Evolutionary conservation across 345 rosid genomes (phyloP), one percentile per base, ranked within the genome.

Genomic region (Rhodamnia rubescens): DNA sequence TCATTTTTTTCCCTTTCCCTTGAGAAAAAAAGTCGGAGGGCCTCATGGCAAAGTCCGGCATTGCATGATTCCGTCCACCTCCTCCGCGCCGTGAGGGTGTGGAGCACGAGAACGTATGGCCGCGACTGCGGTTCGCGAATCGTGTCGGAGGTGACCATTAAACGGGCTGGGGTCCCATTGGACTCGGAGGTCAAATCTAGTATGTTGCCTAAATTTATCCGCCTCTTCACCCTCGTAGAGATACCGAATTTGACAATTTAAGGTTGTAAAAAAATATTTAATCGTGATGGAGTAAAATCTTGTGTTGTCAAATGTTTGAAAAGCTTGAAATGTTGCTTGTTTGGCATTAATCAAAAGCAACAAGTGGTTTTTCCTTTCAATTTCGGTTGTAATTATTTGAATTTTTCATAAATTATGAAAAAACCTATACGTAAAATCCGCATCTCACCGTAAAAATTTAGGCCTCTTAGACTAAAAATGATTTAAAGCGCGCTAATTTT

Each of bases 191-290:
- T 32, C 26, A 0, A 11, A 36, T 32, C 8, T 2, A 32, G 6
- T 1, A 8, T 2, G 6, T 32, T 10, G 1, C 24, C 44, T 4
- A 32, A 29, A 16, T 11, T 47, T 47, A 47, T 47, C 50, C 50
- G 50, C 11, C 20, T 15, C 75, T 64, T 4, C 22, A 16, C 1
- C 22, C 0, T 8, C 0, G 2, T 0, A 29, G 20, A 8, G 50
- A 9, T 9, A 44, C 47, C 9, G 14, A 57, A 29, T 24, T 24
- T 12, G 14, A 57, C 61, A 57, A 24, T 11, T 57, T 11, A 57
- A 57, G 27, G 24, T 24, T 57, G 24, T 57, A 44, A 44, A 44
- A 7, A 7, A 24, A 5, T n/a, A 24, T 27, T 57, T 57, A 24
- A 57, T 11, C 9, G 27, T 57, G 14, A 57, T 57, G 2, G 5